Evolutionary conservation across 495 filamentous ascomycete species (phyloP), one percentile per base, ranked within the genome.

Genomic region (Annulohypoxylon bovei): DNA sequence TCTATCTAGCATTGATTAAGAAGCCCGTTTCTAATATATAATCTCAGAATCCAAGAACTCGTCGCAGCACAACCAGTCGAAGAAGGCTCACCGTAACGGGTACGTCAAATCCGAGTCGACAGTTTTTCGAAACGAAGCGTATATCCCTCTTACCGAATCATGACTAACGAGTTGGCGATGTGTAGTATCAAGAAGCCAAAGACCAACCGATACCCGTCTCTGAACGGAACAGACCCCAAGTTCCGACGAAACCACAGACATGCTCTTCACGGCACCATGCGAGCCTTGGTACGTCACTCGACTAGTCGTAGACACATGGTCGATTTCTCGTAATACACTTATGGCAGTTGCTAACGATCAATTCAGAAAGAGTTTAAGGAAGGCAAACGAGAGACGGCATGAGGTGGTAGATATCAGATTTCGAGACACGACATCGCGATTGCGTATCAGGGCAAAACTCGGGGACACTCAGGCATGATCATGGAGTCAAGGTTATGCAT

Each of bases 201-300:
- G 88, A 98, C 95, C 81, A 88, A 94, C 85, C 88, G 95, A 88
- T 99, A 99, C 86, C 95, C 96, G 71, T 98, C 95, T 78, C 89
- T 98, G 75, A 97, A 97, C 77, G 95, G 95, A 81, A 97, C 95
- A 79, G 95, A 99, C 87, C 93, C 95, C 80, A 99, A 99, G 90
- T 99, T 98, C 89, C 91, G 95, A 82, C 89, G 95, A 84, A 99
- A 99, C 88, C 96, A 99, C 87, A 92, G 93, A 83, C 94, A 98
- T 89, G 96, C 96, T 80, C 92, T 98, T 30, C 96, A 98, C 85
- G 95, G 95, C 79, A 99, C 96, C 76, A 92, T 92, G 88, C 96
- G 91, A 88, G 96, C 96, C 79, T 84, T 99, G 85, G 95, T 99
- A 90, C 78, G 93, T 89, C 68, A 64, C 35, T 58, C 44, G 16